Conservation (phyloP, 169 alveolate genomes). For the Condylostoma magnum region DNA sequence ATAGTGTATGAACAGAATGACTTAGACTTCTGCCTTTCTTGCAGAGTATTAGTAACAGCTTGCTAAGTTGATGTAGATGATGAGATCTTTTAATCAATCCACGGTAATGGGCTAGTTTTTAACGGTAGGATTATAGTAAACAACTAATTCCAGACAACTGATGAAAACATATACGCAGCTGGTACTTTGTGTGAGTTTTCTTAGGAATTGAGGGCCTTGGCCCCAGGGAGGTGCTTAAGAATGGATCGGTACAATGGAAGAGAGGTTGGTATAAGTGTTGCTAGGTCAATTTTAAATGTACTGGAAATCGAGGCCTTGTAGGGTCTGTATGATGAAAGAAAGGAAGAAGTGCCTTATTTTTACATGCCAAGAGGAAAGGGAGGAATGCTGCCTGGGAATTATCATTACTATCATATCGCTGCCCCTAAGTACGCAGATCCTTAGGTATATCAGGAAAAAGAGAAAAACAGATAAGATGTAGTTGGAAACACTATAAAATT, state of each 20-base stretch:
- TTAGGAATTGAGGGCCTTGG: conserved; percentile 73
- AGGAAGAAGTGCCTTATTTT: conserved; percentile 78
- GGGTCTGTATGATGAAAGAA: conserved; percentile 47
- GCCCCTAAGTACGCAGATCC: conserved; percentile 79
- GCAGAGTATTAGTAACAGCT: conserved; percentile 79
- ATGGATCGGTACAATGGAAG: conserved; percentile 85
- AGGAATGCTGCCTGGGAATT: conserved; percentile 69
- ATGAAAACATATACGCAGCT: conserved; percentile 85
- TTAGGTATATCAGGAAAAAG: conserved; percentile 40
- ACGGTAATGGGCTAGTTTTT: conserved; percentile 87
- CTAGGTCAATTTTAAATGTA: conserved; percentile 61
- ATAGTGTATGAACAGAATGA: not conserved
- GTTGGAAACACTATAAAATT: conserved; percentile 70
- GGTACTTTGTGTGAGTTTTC: conserved; percentile 89
- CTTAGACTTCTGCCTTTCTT: conserved; percentile 35
- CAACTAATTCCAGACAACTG: conserved; percentile 85
- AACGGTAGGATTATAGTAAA: conserved; percentile 88
- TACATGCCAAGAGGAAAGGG: conserved; percentile 85
- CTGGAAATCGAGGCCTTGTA: conserved; percentile 36
- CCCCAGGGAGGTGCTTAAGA: conserved; percentile 77
- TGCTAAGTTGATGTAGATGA: conserved; percentile 86
- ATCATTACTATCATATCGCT: conserved; percentile 68
- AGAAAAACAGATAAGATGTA: conserved; percentile 65
- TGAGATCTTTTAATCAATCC: conserved; percentile 81
- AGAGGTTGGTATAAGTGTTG: conserved; percentile 83